These are phyloP conservation scores for Patellaria atrata DNA, from an alignment of 495 filamentous ascomycete genomes.

Conservation along the genomic window DNA sequence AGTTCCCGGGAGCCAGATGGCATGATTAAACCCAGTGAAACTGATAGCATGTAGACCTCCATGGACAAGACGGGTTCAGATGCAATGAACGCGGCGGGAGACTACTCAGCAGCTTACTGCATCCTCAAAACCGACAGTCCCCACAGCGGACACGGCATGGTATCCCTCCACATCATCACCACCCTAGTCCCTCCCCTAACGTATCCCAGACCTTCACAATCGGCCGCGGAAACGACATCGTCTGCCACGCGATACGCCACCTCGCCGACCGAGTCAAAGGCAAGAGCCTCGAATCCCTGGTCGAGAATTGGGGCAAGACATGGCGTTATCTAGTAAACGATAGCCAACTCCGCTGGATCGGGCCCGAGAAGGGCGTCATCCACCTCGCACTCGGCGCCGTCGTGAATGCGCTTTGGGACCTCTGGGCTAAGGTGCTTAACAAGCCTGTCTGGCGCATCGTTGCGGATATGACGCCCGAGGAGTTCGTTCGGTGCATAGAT, in stretches of 20 bases:
- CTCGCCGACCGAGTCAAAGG: constrained; percentile 58
- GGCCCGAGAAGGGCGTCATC: constrained; percentile 89
- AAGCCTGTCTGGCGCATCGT: constrained; percentile 90
- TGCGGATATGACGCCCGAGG: constrained; percentile 74
- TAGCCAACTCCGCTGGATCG: constrained; percentile 86
- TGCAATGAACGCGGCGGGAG: constrained; percentile 91
- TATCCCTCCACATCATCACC: constrained; percentile 22
- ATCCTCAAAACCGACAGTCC: constrained; percentile 69
- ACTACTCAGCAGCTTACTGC: constrained; percentile 88
- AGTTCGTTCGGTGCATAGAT: constrained; percentile 77
- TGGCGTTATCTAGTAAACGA: constrained; percentile 87
- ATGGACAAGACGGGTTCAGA: constrained; percentile 91
- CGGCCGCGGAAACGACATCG: constrained; percentile 87
- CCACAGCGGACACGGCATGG: constrained; percentile 75
- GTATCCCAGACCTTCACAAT: constrained; percentile 94
- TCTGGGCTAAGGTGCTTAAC: constrained; percentile 73
- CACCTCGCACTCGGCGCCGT: constrained; percentile 83
- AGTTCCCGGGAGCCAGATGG: not conserved
- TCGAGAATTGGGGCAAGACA: constrained; percentile 70
- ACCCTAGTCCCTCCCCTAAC: not conserved
- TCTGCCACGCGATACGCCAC: constrained; percentile 69
- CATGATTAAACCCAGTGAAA: not conserved
- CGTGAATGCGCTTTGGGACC: constrained; percentile 88
- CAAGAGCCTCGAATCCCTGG: constrained; percentile 59
- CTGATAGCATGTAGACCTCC: constrained; percentile 48